Percentiles rank a stretch among this genome's conserved stretches.
Evolutionary conservation across 805 yeast species (phyloP).

Genomic region (Metschnikowia hibisci): DNA sequence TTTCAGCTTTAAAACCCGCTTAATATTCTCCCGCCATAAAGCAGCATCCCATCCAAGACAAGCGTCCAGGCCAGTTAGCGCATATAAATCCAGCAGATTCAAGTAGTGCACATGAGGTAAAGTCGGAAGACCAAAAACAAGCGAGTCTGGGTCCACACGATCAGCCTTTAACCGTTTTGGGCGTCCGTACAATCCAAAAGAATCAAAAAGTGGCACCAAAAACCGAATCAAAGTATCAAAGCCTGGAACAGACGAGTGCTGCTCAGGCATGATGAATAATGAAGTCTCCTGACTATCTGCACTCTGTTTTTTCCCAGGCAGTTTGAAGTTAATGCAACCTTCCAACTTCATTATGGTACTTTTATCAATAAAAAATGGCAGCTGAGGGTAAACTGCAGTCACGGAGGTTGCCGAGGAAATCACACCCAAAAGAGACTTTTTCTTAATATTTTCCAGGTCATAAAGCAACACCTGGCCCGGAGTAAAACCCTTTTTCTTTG

Average conservation of each 20-base stretch:
- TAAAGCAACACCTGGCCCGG: slow-evolving; percentile 75
- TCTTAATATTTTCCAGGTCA: slow-evolving; percentile 75
- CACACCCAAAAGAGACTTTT: slow-evolving; percentile 72
- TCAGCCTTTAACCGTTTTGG: slow-evolving; percentile 42
- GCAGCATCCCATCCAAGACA: slow-evolving; percentile 37
- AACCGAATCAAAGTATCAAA: slow-evolving; percentile 46
- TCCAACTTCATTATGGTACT: slow-evolving; percentile 87
- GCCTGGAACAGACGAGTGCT: slow-evolving; percentile 45
- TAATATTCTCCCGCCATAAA: slow-evolving; percentile 32
- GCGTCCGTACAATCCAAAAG: slow-evolving; percentile 45
- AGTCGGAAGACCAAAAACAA: slow-evolving; percentile 46
- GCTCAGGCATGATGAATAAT: slow-evolving; percentile 43
- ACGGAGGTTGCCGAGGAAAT: slow-evolving; percentile 66
- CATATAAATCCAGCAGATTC: slow-evolving; percentile 29
- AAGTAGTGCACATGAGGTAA: slow-evolving; percentile 43
- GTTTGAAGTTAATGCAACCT: slow-evolving; percentile 64
- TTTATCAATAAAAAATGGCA: slow-evolving; percentile 74
- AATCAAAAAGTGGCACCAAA: slow-evolving; percentile 38
- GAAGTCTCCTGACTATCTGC: slow-evolving; percentile 38
- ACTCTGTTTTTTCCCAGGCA: slow-evolving; percentile 31
- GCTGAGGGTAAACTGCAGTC: slow-evolving; percentile 90
- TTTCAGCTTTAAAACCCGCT: slow-evolving; percentile 30
- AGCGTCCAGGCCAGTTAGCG: slow-evolving; percentile 21
- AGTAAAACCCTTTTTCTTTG: slow-evolving; percentile 43
- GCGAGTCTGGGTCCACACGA: slow-evolving; percentile 37